phyloP scores from a whole-genome alignment of 441 rosid species.

The Cnidoscolus chayamansa region DNA sequence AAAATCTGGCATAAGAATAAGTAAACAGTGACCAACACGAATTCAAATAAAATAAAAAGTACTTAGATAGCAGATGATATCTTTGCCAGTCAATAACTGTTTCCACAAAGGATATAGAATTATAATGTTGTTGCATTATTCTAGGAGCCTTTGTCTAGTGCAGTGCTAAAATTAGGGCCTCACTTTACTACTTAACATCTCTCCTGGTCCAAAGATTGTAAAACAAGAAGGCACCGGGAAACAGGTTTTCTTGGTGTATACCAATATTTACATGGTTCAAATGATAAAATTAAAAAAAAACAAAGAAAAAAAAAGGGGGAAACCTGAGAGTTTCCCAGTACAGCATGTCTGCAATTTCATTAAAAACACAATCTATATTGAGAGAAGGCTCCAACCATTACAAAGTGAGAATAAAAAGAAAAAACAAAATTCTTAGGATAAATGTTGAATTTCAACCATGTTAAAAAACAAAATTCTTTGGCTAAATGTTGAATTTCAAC shows the following conservation, averaged over 20 bases:
- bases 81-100: neutral
- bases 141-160: constrained; percentile 5
- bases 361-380: neutral
- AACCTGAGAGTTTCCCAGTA: neutral
- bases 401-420: neutral
- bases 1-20: neutral
- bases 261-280: neutral
- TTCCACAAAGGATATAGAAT: neutral
- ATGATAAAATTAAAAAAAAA: too few species aligned
- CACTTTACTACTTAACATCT: neutral
- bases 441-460: too few species aligned
- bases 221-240: neutral
- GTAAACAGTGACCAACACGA: constrained; percentile 3
- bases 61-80: neutral
- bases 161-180: neutral
- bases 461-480: too few species aligned
- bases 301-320: too few species aligned
- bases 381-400: neutral
- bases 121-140: neutral
- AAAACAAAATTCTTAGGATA: neutral
- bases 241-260: neutral
- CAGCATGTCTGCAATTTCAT: constrained; percentile 1
- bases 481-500: too few species aligned
- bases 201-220: neutral
- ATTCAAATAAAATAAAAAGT: constrained; percentile 10